Base-by-base conservation (phyloP, 768 basidiomycete genomes). In the Cubamyces sp. region DNA sequence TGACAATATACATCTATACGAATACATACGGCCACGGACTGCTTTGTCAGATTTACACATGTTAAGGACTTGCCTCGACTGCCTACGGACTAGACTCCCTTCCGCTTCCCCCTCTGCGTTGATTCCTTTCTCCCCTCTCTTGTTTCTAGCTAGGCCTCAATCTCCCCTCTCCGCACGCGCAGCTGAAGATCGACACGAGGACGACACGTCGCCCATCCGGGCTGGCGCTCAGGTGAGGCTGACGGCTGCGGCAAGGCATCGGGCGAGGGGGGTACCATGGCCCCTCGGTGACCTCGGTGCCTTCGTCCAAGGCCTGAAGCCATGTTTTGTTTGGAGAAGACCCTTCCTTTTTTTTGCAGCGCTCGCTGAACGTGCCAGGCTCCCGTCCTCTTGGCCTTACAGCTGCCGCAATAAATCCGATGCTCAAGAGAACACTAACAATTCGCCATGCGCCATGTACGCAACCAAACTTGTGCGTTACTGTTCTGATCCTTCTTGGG, bases 111-210 rank as follows among this genome's bases (percentile, higher is more conserved):
- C 25, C 47, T 26, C 25, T 49, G 3, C 47, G 28, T 15, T 49
- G 23, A 23, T 11, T 7, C 28, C 16, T 16, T 16, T 49, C 25
- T 49, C 25, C 23, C 25, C 16, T 49, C 25, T 26, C 28, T 28
- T 49, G 4, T 49, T 15, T 34, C 34, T 11, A 23, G 16, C 23
- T 26, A 49, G 47, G 9, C 47, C 47, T 49, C 25, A 7, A 49
- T 26, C 5, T 15, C 25, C 19, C 19, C 45, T n/a, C 8, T 25
- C 23, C 25, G 16, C 47, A 25, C 47, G 25, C 47, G 47, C 47
- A 49, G 47, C 47, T 49, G 47, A 49, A 49, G 47, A 49, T 16
- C 47, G 28, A 26, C 14, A 21, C 46, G 11, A 49, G 47, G 47
- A 49, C 26, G 11, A 23, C 23, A 49, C n/a, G 23, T 16, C 47